Evolutionary conservation across 176 grass and related monocot species (phyloP).

Genomic region (Zizania latifolia): DNA sequence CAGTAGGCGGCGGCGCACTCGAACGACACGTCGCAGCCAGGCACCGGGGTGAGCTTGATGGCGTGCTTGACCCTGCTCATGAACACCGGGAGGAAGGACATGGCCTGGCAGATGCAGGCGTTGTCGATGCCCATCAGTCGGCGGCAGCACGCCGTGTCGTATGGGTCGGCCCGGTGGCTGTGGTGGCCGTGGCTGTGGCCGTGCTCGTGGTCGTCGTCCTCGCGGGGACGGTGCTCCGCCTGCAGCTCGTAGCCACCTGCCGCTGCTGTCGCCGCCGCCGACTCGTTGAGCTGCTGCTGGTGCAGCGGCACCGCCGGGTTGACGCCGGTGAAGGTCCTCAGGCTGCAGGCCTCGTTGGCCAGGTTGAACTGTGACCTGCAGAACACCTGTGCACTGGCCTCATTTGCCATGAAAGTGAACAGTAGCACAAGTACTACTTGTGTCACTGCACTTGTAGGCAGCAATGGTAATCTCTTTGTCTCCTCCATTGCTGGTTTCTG

Average conservation of each 20-base stretch:
- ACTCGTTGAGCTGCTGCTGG: slow-evolving; percentile 32
- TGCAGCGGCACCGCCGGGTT: slow-evolving; percentile 28
- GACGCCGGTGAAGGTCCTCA: slow-evolving; percentile 12
- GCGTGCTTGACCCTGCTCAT: slow-evolving; percentile 64
- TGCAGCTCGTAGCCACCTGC: background rate
- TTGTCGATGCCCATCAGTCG: slow-evolving; percentile 64
- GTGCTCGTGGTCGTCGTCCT: background rate
- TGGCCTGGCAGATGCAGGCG: slow-evolving; percentile 68
- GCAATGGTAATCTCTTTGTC: slow-evolving; percentile 17
- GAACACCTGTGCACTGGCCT: slow-evolving; percentile 32
- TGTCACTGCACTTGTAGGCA: background rate
- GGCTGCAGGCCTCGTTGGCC: slow-evolving; percentile 42
- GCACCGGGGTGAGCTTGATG: slow-evolving; percentile 53
- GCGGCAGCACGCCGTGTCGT: slow-evolving; percentile 73
- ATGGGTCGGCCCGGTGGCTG: slow-evolving; percentile 23
- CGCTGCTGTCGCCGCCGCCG: background rate
- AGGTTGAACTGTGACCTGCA: slow-evolving; percentile 70
- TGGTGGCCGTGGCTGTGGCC: background rate
- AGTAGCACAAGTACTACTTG: background rate
- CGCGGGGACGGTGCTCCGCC: background rate
- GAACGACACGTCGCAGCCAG: slow-evolving; percentile 64
- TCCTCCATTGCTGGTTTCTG: slow-evolving; percentile 6
- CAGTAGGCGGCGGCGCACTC: slow-evolving; percentile 44
- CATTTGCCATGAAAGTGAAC: background rate
- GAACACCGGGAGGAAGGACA: slow-evolving; percentile 59